Evolutionary conservation across 345 rosid genomes (phyloP).

Genomic region (Litchi chinensis): DNA sequence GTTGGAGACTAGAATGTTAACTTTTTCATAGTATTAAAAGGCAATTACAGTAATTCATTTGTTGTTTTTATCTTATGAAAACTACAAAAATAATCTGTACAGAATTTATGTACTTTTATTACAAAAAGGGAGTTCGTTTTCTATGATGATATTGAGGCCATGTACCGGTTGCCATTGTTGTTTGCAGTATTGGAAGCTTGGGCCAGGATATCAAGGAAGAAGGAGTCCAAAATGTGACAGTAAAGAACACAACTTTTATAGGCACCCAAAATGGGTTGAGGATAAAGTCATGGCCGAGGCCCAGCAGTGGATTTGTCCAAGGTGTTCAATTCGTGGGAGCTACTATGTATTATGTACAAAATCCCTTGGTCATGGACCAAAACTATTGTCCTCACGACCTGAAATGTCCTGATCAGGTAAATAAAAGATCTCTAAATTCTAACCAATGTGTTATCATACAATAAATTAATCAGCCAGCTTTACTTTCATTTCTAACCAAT

Average conservation of each 20-base stretch:
- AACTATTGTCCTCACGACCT: conserved; percentile 57
- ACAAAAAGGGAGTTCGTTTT: no score
- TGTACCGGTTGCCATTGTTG: no score
- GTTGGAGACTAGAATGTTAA: no score
- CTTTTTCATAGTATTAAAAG: no score
- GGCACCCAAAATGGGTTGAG: conserved; percentile 60
- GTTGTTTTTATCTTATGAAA: no score
- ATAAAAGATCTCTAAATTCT: no score
- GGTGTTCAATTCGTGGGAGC: conserved; percentile 46
- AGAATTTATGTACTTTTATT: no score
- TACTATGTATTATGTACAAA: conserved; percentile 42
- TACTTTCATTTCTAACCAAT: background rate
- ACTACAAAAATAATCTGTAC: no score
- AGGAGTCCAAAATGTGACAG: conserved; percentile 61
- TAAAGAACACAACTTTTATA: conserved; percentile 37
- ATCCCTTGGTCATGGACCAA: conserved; percentile 62
- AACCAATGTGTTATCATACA: no score
- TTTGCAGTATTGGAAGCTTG: conserved; percentile 65
- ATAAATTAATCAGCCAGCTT: no score
- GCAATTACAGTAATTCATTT: no score
- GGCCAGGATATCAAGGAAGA: conserved; percentile 42
- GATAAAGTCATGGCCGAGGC: conserved; percentile 70
- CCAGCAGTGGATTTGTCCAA: conserved; percentile 57
- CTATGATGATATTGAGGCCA: no score
- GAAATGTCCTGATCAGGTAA: conserved; percentile 40